Evolutionary conservation across 108 stramenopile genomes (phyloP).

Genomic region (Cyclotella cryptica): DNA sequence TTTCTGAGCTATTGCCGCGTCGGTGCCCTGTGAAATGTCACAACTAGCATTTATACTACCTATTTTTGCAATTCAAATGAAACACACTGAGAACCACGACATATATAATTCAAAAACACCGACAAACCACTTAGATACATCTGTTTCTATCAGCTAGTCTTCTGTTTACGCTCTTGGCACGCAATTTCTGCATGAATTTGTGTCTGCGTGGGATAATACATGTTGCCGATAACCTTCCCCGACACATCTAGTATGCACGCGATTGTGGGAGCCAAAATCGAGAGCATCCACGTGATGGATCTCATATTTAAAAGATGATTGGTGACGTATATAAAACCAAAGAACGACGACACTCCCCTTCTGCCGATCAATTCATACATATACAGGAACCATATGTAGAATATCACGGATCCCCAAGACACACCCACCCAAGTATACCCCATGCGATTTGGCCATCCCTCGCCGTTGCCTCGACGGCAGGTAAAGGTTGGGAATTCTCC

Average conservation of each 20-base stretch:
- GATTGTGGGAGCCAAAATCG: slow-evolving; percentile 66
- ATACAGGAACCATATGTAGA: slow-evolving; percentile 70
- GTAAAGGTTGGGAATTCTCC: slow-evolving; percentile 77
- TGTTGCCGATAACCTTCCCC: slow-evolving; percentile 83
- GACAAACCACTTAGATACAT: background rate
- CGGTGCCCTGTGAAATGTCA: too few relatives aligned
- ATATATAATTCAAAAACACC: background rate
- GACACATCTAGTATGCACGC: slow-evolving; percentile 76
- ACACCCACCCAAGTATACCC: slow-evolving; percentile 81
- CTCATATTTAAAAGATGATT: slow-evolving; percentile 68
- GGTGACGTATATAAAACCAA: slow-evolving; percentile 61
- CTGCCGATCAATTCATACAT: slow-evolving; percentile 64
- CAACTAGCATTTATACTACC: too few relatives aligned
- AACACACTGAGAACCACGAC: background rate
- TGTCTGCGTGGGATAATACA: slow-evolving; percentile 86
- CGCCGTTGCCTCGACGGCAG: slow-evolving; percentile 59
- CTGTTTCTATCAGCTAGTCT: background rate
- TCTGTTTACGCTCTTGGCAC: slow-evolving; percentile 18
- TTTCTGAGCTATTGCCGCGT: too few relatives aligned
- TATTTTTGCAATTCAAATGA: too few relatives aligned
- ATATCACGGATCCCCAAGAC: slow-evolving; percentile 66
- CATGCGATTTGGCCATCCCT: slow-evolving; percentile 70
- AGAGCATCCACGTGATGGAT: slow-evolving; percentile 71
- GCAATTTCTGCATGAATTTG: slow-evolving; percentile 86
- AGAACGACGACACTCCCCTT: slow-evolving; percentile 59